phyloP scores from a whole-genome alignment of 2,329 filamentous ascomycete species.

The Pyrenophora tritici-repentis region DNA sequence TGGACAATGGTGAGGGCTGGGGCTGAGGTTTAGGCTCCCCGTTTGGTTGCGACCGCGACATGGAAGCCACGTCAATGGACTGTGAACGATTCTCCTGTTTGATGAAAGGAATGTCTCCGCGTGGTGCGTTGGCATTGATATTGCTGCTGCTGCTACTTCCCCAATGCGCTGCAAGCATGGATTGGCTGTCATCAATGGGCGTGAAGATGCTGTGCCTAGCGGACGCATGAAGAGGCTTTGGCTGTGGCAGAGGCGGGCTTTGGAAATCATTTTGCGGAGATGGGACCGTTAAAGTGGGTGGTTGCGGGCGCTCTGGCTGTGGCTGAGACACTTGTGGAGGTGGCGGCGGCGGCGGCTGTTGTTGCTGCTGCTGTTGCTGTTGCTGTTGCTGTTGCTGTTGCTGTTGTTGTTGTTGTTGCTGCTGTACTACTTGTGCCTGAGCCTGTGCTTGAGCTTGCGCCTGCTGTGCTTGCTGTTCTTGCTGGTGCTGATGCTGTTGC shows the following conservation, averaged over 20 bases:
- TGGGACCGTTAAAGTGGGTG: conserved; percentile 47
- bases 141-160: conserved; percentile 55
- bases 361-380: conserved; percentile 62
- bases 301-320: conserved; percentile 62
- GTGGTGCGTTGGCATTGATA: conserved; percentile 49
- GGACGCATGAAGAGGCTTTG: conserved; percentile 64
- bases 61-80: conserved; percentile 66
- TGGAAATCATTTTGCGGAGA: conserved; percentile 57
- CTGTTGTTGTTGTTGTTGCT: conserved; percentile 63
- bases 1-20: conserved; percentile 38
- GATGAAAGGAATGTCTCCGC: conserved; percentile 51
- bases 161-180: conserved; percentile 82
- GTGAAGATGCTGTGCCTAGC: conserved; percentile 95
- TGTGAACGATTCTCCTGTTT: conserved; percentile 60
- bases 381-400: conserved; percentile 73
- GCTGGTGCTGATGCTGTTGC: conserved; percentile 73
- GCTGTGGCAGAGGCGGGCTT: conserved; percentile 62
- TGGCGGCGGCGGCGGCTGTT: conserved; percentile 72
- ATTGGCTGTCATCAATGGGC: conserved; percentile 90
- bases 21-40: conserved; percentile 48
- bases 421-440: conserved; percentile 52
- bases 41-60: conserved; percentile 51
- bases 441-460: conserved; percentile 5
- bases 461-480: conserved; percentile 69
- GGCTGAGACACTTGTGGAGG: conserved; percentile 76